phyloP scores from a whole-genome alignment of 371 early-diverging fungal genomes.

The Rhizopus microsporus region DNA sequence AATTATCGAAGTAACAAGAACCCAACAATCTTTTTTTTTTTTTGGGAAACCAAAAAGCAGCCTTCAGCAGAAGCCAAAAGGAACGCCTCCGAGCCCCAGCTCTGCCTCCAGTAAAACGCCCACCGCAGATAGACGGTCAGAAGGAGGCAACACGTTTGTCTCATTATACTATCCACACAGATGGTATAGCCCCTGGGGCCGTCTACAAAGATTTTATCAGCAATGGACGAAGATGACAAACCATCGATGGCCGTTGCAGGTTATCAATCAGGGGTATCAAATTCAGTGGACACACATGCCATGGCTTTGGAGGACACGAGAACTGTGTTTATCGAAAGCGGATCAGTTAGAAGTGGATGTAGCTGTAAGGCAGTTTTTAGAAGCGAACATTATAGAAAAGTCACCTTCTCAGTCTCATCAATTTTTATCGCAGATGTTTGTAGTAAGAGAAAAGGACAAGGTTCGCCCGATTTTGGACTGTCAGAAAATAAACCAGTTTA shows the following conservation, averaged over 20 bases:
- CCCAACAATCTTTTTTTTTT: no score
- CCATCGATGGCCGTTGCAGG: conserved; percentile 4
- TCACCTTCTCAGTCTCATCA: conserved; percentile 5
- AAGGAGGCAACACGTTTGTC: no score
- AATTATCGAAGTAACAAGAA: no score
- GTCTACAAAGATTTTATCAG: not conserved
- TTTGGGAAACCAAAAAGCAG: no score
- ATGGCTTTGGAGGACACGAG: conserved; percentile 3
- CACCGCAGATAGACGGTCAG: no score
- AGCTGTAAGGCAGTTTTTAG: not conserved
- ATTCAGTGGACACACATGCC: no score
- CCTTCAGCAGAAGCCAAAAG: no score
- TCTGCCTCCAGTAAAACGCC: no score
- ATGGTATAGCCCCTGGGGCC: conserved; percentile 12
- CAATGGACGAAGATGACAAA: conserved; percentile 3
- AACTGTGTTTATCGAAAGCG: not conserved
- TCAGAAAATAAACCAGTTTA: conserved; percentile 4
- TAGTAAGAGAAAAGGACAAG: not conserved
- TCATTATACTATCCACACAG: conserved; percentile 1
- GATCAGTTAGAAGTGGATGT: conserved; percentile 7
- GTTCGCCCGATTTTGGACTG: conserved; percentile 1
- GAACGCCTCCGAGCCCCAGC: no score
- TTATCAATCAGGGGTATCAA: conserved; percentile 7
- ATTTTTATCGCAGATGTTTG: conserved; percentile 15
- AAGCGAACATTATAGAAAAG: conserved; percentile 7